phyloP scores from a whole-genome alignment of 169 alveolate genomes.

The Eimeria acervulina region DNA sequence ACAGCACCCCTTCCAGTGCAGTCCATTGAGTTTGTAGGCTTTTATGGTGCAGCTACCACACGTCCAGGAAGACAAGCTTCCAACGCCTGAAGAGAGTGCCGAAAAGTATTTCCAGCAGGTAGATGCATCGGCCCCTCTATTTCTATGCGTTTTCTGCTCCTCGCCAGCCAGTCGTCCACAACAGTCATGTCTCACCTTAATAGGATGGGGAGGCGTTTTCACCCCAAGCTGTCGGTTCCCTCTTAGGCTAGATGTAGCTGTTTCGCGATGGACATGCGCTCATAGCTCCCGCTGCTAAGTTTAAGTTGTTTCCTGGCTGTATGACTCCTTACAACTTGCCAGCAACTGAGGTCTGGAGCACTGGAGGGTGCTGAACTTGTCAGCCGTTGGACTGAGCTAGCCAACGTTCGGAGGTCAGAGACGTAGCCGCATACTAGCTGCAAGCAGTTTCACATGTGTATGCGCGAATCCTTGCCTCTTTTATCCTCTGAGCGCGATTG shows the following conservation, averaged over 20 bases:
- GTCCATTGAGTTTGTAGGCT: neutral
- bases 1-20: neutral
- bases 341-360: conserved; percentile 56
- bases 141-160: neutral
- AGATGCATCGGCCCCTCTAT: neutral
- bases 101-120: conserved; percentile 59
- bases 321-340: conserved; percentile 10
- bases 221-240: neutral
- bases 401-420: conserved; percentile 57
- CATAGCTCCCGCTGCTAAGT: neutral
- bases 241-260: neutral
- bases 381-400: conserved; percentile 76
- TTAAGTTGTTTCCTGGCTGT: conserved; percentile 11
- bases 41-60: conserved; percentile 14
- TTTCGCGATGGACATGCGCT: neutral
- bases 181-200: neutral
- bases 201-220: neutral
- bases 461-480: neutral
- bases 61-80: conserved; percentile 1
- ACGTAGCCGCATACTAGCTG: neutral
- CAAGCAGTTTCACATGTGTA: neutral
- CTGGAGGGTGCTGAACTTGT: conserved; percentile 59
- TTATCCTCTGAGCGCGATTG: neutral
- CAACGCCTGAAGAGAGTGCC: conserved; percentile 48
- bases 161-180: neutral